Conservation (phyloP, 148 eudicot species). For the Nepenthes mirabilis region DNA sequence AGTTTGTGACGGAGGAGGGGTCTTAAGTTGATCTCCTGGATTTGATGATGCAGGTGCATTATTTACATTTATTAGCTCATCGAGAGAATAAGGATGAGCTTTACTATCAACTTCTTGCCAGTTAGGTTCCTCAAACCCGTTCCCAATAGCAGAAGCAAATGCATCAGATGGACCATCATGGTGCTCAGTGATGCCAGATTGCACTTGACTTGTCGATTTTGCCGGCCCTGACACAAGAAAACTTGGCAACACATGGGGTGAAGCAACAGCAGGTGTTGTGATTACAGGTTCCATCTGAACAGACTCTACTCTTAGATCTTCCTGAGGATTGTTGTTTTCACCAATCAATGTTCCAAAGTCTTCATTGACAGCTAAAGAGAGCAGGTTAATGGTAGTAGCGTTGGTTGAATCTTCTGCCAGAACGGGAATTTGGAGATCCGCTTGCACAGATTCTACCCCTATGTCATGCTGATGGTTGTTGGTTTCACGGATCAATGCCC, state of each 20-base stretch:
- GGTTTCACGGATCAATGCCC: conserved; percentile 12
- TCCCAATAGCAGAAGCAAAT: conserved; percentile 22
- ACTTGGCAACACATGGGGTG: neutral
- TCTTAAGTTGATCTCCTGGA: no score
- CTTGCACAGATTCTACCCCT: conserved; percentile 11
- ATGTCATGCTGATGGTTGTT: conserved; percentile 16
- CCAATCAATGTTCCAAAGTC: conserved; percentile 15
- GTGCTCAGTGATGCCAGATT: conserved; percentile 11
- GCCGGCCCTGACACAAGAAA: conserved; percentile 9
- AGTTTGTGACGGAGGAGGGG: no score
- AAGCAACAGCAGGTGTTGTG: neutral
- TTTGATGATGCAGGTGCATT: conserved; percentile 4
- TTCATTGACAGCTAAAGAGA: conserved; percentile 9
- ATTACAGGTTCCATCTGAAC: neutral
- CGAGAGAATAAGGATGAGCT: conserved; percentile 9
- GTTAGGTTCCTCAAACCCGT: conserved; percentile 52
- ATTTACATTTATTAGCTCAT: conserved; percentile 13
- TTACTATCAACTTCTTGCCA: conserved; percentile 33
- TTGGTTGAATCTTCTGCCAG: conserved; percentile 17
- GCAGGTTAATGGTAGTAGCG: neutral
- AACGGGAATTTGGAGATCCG: conserved; percentile 19
- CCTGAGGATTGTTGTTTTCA: conserved; percentile 11
- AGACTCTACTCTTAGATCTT: conserved; percentile 6
- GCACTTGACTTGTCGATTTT: conserved; percentile 19
- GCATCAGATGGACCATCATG: conserved; percentile 10